These are phyloP conservation scores for Coemansia sp. DNA, from an alignment of 192 early-diverging fungal species.

Conservation along the genomic window DNA sequence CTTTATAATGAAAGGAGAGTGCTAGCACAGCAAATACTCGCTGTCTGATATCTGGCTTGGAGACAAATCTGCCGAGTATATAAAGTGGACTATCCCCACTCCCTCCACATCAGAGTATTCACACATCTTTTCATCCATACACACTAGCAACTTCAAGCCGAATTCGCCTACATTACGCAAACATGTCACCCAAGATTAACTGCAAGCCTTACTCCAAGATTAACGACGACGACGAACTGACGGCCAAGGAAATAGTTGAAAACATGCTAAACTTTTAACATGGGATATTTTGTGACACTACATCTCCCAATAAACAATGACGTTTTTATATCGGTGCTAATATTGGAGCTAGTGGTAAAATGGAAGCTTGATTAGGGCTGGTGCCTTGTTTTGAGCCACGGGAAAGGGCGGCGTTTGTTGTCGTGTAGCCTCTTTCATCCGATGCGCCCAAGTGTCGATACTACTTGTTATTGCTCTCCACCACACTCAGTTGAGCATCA, in stretches of 20 bases:
- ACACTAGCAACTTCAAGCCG: background rate
- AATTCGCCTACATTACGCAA: background rate
- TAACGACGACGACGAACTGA: background rate
- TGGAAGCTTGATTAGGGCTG: background rate
- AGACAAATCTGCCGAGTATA: background rate
- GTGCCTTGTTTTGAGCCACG: background rate
- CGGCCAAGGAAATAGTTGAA: conserved; percentile 13
- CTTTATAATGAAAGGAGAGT: background rate
- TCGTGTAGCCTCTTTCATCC: background rate
- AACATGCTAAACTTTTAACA: conserved; percentile 20
- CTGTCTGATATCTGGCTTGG: background rate
- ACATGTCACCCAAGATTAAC: background rate
- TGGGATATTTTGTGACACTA: background rate
- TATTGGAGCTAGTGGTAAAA: background rate
- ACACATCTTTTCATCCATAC: background rate
- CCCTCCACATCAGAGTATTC: background rate
- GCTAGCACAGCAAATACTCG: background rate
- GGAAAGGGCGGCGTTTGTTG: background rate
- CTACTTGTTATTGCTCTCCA: background rate
- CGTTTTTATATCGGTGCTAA: background rate
- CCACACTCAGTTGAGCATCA: background rate
- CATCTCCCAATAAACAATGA: background rate
- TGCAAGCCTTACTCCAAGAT: background rate
- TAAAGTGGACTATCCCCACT: background rate
- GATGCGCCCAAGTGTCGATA: background rate